Evolutionary conservation across 495 filamentous ascomycete genomes (phyloP), one percentile per base, ranked within the genome.

Genomic region (Thermochaetoides thermophila): DNA sequence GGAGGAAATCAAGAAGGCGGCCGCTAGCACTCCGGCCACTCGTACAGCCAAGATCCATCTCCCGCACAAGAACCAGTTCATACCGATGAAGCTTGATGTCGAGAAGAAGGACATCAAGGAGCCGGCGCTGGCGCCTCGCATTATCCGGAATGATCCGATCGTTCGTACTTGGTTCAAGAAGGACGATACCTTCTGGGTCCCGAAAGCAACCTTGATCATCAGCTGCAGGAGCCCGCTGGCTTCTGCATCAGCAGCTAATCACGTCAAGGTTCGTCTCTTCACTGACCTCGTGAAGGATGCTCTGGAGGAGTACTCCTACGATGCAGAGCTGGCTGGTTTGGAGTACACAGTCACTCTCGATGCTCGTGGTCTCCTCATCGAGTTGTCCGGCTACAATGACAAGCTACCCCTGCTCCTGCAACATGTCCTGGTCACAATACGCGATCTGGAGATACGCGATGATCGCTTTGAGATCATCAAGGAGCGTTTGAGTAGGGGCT

Each of bases 111-210:
- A 89, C 22, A 69, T 83, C 15, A 63, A 73, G 31, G 71, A 80
- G 45, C 80, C 84, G 9, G 59, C 73, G 4, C 72, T 79, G 37
- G 64, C 74, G 11, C 89, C 89, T 1, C 79, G 76, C 45, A 70
- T 99, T 21, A 79, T 99, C 38, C 78, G 87, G 40, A 83, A 91
- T 46, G 89, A 94, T 41, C 70, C 80, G 13, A 58, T 73, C 6
- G 73, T 79, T 2, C 75, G 89, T 19, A 74, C 81, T n/a, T 99
- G 89, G 89, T 95, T 73, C 59, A 99, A 99, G 68, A 96, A 96
- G 57, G 89, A 99, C 44, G 89, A 99, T 45, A 82, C 74, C 0
- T 99, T 95, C 60, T 99, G 89, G 89, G 89, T 99, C 3, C 89
- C 89, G 2, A 95, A 93, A 54, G 89, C 77, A 0, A 93, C 80